These are phyloP conservation scores for Cerioporus squamosus DNA, from an alignment of 1,284 basidiomycete species.

Conservation along the genomic window DNA sequence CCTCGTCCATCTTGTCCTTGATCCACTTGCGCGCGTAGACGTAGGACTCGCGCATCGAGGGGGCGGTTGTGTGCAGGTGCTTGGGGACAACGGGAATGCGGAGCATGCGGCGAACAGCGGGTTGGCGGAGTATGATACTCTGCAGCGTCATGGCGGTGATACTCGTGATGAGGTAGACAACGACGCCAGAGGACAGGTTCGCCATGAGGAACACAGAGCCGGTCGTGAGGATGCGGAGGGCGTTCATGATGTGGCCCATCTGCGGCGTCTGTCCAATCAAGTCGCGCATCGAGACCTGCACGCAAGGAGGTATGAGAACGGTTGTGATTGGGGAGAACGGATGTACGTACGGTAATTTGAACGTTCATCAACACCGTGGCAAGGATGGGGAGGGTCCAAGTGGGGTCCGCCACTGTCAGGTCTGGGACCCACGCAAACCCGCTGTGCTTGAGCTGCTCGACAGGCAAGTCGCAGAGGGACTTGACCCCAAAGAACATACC, in stretches of 20 bases:
- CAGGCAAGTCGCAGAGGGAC: slow-evolving; percentile 70
- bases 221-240: slow-evolving; percentile 67
- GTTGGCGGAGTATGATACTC: slow-evolving; percentile 49
- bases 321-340: too few relatives aligned
- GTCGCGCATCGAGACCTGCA: slow-evolving; percentile 66
- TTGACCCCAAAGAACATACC: slow-evolving; percentile 88
- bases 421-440: slow-evolving; percentile 82
- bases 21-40: slow-evolving; percentile 35
- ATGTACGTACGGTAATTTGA: slow-evolving; percentile 67
- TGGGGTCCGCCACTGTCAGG: slow-evolving; percentile 81
- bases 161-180: slow-evolving; percentile 63
- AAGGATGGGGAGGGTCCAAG: slow-evolving; percentile 74
- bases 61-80: slow-evolving; percentile 26
- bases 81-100: slow-evolving; percentile 50
- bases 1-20: slow-evolving; percentile 27
- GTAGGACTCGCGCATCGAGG: slow-evolving; percentile 35
- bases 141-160: slow-evolving; percentile 49
- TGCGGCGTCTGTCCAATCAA: slow-evolving; percentile 51
- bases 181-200: slow-evolving; percentile 61
- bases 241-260: slow-evolving; percentile 76
- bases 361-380: slow-evolving; percentile 69
- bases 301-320: too few relatives aligned
- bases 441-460: slow-evolving; percentile 78
- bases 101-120: slow-evolving; percentile 49
- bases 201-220: slow-evolving; percentile 65